Evolutionary conservation across 345 rosid species (phyloP).

Genomic region (Ceriops tagal): DNA sequence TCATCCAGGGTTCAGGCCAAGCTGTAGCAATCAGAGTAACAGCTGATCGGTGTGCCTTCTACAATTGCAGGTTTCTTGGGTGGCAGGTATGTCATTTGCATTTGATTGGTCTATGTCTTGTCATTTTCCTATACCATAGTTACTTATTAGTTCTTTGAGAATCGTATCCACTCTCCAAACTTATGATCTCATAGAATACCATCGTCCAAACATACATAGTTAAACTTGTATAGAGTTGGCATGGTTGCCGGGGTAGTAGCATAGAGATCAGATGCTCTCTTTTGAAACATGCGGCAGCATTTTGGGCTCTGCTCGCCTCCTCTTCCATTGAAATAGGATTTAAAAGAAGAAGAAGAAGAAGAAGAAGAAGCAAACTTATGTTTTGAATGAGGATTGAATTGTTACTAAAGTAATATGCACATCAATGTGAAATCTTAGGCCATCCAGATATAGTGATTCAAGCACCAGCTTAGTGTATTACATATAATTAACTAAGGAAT

Average conservation of each 20-base stretch:
- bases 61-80: constrained; percentile 90
- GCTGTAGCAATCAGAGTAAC: constrained; percentile 95
- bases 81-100: constrained; percentile 67
- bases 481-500: neutral
- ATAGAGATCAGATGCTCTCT: no score
- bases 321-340: no score
- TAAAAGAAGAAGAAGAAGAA: no score
- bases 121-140: no score
- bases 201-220: no score
- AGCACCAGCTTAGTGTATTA: neutral
- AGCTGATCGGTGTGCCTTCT: constrained; percentile 93
- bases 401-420: neutral
- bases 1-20: constrained; percentile 84
- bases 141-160: no score
- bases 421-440: neutral
- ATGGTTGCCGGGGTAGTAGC: no score
- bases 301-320: no score
- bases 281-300: no score
- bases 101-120: neutral
- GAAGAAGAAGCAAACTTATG: no score
- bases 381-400: neutral
- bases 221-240: no score
- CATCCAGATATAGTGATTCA: neutral
- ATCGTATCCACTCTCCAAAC: neutral
- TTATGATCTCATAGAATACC: neutral